Base-by-base conservation (phyloP, 2,329 filamentous ascomycete genomes). In the Xenosphaeropsis pyriputrescens region DNA sequence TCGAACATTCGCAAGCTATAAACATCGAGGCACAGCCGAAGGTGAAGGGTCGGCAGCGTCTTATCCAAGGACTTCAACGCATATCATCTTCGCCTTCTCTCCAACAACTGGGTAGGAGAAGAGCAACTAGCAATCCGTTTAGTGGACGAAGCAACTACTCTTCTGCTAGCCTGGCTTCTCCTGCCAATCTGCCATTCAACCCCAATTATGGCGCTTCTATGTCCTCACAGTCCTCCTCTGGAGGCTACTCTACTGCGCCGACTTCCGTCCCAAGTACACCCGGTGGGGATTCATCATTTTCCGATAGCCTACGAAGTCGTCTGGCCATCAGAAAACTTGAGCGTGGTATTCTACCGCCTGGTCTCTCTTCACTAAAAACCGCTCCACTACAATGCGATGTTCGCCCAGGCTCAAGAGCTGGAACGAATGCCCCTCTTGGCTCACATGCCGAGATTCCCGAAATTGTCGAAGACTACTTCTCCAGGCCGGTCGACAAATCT, bases 81-180 rank as follows among this genome's bases (percentile, higher is more conserved):
- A 55, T 57, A 19, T 55, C 53, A 4, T 57, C 55, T 4, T 56
- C 55, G 2, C 52, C 52, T 16, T 52, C 55, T 36, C 45, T 55
- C 11, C 45, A 43, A 35, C 49, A 53, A 35, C 37, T 54, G 2
- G 40, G 50, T 37, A 43, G 51, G 14, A 53, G 39, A 39, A 40
- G 52, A 40, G 49, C 51, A 16, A 41, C 39, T 2, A 57, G 48
- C 39, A 52, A 45, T 45, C 52, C 52, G 41, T 55, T 56, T 39
- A 37, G 40, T 29, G 42, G 45, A 18, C 50, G 51, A 44, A 44
- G 43, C 18, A 44, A 47, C 26, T 40, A 52, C 22, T 56, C 53
- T 5, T 50, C 50, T 38, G 47, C 52, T 13, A 56, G 52, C 39
- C 42, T 57, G 33, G 50, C 47, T 36, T 44, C 46, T 30, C 14